These are phyloP conservation scores for Apiotrichum veenhuisii DNA, from an alignment of 1,284 basidiomycete genomes.

Conservation along the genomic window DNA sequence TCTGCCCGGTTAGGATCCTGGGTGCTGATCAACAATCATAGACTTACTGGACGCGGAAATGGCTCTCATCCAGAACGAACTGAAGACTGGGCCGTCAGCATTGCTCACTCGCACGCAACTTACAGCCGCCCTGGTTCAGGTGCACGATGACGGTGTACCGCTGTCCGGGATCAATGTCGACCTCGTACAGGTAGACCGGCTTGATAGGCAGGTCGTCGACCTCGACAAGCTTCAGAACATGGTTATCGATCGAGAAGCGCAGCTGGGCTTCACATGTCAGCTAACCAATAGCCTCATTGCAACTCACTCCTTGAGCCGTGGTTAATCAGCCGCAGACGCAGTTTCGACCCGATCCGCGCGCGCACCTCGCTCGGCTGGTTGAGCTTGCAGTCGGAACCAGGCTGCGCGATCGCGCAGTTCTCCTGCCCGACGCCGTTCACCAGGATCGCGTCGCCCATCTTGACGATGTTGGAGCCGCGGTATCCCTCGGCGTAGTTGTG, in stretches of 20 bases:
- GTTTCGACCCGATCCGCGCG: constrained; percentile 1
- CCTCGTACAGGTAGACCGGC: constrained; percentile 27
- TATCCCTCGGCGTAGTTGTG: neutral
- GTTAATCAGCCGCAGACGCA: constrained; percentile 25
- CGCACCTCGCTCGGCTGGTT: constrained; percentile 5
- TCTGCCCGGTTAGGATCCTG: neutral
- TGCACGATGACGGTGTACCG: constrained; percentile 41
- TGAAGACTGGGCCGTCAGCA: constrained; percentile 14
- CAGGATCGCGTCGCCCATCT: constrained; percentile 23
- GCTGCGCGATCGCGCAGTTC: neutral
- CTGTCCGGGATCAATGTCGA: constrained; percentile 30
- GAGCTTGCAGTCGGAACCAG: neutral
- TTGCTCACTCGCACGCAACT: neutral
- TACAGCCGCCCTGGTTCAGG: constrained; percentile 25
- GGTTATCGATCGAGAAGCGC: constrained; percentile 34
- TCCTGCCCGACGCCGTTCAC: constrained; percentile 28
- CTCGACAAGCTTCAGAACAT: constrained; percentile 32
- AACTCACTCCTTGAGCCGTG: neutral
- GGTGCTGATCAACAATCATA: no score
- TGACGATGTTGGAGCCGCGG: constrained; percentile 2
- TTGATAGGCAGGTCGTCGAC: constrained; percentile 28
- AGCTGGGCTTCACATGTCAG: constrained; percentile 7
- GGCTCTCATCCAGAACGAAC: constrained; percentile 38
- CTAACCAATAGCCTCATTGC: no score
- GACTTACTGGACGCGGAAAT: constrained; percentile 16